Base-by-base conservation (phyloP, 1,284 basidiomycete species). In the Bjerkandera adusta region DNA sequence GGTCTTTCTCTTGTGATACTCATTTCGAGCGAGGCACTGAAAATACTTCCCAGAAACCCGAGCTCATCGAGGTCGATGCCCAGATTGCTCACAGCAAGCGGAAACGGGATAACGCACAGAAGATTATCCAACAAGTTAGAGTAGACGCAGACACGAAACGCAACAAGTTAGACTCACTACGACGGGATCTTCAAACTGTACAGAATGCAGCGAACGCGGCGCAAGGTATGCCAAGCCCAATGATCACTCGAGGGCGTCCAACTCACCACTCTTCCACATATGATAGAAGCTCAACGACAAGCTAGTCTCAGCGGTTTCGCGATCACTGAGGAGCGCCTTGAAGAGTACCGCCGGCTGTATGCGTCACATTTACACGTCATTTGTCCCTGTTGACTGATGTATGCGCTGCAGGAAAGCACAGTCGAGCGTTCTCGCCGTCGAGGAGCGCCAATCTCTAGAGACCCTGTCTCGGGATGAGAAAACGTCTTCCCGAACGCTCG, bases 361-460 rank as follows among this genome's bases (percentile, higher is more conserved):
- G 86, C n/a, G 30, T 45, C 5, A 13, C 15, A 11, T 21, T 26
- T 16, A 36, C 20, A 15, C 15, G 15, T 3, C 27, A 41, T 16
- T 34, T 3, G 27, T 2, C 7, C 3, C 38, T 5, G 13, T 37
- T 44, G 16, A 39, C 21, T n/a, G n/a, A 25, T 33, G 41, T 21
- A 44, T 49, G 35, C 44, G 29, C 21, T 38, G 36, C 52, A 92
- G 90, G 34, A 92, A 92, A 71, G 83, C 84, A 0, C 70, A 76
- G 20, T 87, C 92, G 5, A 89, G 84, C 51, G 69, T 86, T 2
- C 77, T 87, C 34, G 93, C 90, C 0, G 83, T 94, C 1, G 78
- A 85, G 27, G 94, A 98, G 64, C 87, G 97, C 1, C 92, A 97
- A 62, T 75, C 84, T 18, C 76, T 97, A 4, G 92, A 95, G 54